Evolutionary conservation across 1,284 basidiomycete genomes (phyloP), one percentile per base, ranked within the genome.

Genomic region (Gymnopus androsaceus): DNA sequence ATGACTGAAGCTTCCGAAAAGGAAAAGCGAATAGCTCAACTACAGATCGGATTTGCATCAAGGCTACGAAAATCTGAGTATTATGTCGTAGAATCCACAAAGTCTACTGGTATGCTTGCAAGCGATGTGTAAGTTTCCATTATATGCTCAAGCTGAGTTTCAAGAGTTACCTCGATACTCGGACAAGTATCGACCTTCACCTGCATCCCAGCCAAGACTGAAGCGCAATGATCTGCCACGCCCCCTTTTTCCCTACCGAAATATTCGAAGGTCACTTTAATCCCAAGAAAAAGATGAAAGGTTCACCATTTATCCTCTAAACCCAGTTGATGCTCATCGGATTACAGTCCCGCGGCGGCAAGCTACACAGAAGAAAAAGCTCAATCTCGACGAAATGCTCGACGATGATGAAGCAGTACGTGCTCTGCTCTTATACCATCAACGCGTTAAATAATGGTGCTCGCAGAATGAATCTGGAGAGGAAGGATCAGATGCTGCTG

Each of bases 241-340:
- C 80, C 57, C 80, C 85, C 0, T 92, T 90, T 74, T 92, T 92
- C 64, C 90, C 90, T 11, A 69, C 77, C n/a, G 84, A 84, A 38
- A 78, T 92, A 25, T 85, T 90, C 55, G 88, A 91, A 44, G 78
- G 76, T 12, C 89, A 88, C 67, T 92, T 92, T 71, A 88, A 90
- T 66, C 85, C 87, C 1, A 82, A 75, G 63, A 82, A 82, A 61
- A 88, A 80, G 65, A 79, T 77, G 61, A 87, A 84, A 69, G 63
- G 87, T 82, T 58, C 34, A 65, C 49, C 28, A 6, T 42, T 12
- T 14, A 50, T 56, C 2, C 45, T 34, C 38, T 48, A n/a, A 23
- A 15, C 48, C 28, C 4, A 50, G 4, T 27, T 5, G 19, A 7
- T 15, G 8, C 11, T n/a, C 9, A 25, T 14, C 45, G 27, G 51